Base-by-base conservation (phyloP, 1,284 basidiomycete genomes). In the Irpex sp. region DNA sequence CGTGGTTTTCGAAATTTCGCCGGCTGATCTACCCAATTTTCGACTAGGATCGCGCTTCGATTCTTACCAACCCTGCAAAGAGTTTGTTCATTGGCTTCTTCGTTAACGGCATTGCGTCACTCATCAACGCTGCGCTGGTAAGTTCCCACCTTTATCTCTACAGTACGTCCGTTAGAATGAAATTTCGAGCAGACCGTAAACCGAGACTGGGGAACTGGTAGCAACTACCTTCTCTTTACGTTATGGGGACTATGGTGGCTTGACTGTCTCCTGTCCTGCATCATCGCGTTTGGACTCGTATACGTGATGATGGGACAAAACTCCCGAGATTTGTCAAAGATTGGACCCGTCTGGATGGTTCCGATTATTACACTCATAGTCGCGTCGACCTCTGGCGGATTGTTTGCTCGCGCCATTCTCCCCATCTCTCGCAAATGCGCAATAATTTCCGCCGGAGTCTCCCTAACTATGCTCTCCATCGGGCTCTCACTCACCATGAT, bases 211-310 rank as follows among this genome's bases (percentile, higher is more conserved):
- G 67, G 67, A 5, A 68, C 80, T 48, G 81, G 80, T 56, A 80
- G 80, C 4, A 62, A 42, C 1, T 59, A 67, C 3, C 81, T 83
- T 63, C 75, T 80, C 5, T 78, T 74, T 42, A 71, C 82, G 12
- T 74, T 83, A 3, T 82, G 83, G 76, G 80, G 70, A 3, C 69
- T 84, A 12, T 88, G 86, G 86, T 87, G 84, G 86, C 59, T 83
- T 47, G 78, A 83, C 64, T 72, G 75, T 0, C 58, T 74, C 0
- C 58, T 81, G 7, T 78, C 84, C 1, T 69, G 82, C 36, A 9
- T 77, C 14, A 76, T 81, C 63, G 79, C 78, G 54, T 77, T 84
- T 56, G 83, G 82, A 2, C 72, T 85, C 66, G 67, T 83, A 12
- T 79, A 84, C 63, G 68, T 78, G 14, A 83, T 85, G 79, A 36